Evolutionary conservation across 2,329 filamentous ascomycete genomes (phyloP).

Genomic region (Trichoderma polysporum): DNA sequence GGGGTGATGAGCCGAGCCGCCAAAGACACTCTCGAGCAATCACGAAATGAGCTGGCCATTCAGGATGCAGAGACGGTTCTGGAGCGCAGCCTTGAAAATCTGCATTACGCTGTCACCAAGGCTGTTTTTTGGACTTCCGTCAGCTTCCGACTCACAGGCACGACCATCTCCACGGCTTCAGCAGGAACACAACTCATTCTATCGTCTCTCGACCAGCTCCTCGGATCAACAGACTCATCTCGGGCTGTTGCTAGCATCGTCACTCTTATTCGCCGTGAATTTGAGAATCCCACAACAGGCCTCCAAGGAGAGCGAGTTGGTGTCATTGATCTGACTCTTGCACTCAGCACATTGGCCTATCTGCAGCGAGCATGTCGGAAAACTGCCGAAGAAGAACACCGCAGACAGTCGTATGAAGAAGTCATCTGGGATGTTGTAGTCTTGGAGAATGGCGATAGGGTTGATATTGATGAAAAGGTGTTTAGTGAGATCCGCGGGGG

Average conservation of each 20-base stretch:
- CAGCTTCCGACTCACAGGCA: conserved; percentile 58
- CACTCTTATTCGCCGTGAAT: conserved; percentile 62
- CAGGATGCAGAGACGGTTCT: conserved; percentile 57
- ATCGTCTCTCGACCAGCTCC: conserved; percentile 60
- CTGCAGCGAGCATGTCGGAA: conserved; percentile 58
- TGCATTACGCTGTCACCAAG: conserved; percentile 58
- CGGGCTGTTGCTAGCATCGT: conserved; percentile 67
- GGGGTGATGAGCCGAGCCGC: conserved; percentile 54
- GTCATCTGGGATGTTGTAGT: conserved; percentile 67
- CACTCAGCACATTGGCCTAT: conserved; percentile 60
- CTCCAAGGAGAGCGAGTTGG: conserved; percentile 59
- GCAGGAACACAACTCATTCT: conserved; percentile 59
- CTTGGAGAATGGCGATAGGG: conserved; percentile 55
- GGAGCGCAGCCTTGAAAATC: conserved; percentile 54
- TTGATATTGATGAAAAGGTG: conserved; percentile 50
- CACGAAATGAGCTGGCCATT: conserved; percentile 47
- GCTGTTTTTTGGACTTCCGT: conserved; percentile 62
- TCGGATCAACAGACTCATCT: conserved; percentile 68
- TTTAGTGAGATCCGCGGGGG: not conserved
- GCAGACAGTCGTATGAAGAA: conserved; percentile 51
- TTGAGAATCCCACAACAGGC: conserved; percentile 62
- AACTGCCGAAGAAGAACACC: conserved; percentile 50
- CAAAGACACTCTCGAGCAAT: conserved; percentile 47
- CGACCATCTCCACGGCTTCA: conserved; percentile 54
- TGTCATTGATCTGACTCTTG: conserved; percentile 60